phyloP scores from a whole-genome alignment of 1,139 yeast genomes.

The Geotrichum fermentans region DNA sequence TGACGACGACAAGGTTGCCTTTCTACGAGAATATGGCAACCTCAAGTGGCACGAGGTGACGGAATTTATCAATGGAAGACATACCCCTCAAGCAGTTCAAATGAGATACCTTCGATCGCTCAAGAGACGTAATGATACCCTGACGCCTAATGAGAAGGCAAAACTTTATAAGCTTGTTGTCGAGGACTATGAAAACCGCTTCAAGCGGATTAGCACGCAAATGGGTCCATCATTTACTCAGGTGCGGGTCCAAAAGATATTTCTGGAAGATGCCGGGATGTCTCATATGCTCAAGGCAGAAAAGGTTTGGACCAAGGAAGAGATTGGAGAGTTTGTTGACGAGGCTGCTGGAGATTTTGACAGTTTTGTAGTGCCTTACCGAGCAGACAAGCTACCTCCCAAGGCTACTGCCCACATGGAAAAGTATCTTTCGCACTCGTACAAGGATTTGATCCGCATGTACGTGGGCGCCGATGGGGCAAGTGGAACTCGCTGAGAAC shows the following conservation, averaged over 20 bases:
- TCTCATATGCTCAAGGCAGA: slow-evolving; percentile 11
- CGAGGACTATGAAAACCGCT: slow-evolving; percentile 42
- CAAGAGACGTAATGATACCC: slow-evolving; percentile 36
- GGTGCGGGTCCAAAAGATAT: slow-evolving; percentile 17
- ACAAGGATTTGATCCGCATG: slow-evolving; percentile 13
- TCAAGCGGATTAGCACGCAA: slow-evolving; percentile 36
- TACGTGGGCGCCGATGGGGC: slow-evolving; percentile 17
- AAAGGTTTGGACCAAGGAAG: slow-evolving; percentile 19
- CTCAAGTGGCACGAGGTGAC: slow-evolving; percentile 42
- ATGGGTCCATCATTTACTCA: slow-evolving; percentile 32
- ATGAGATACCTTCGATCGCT: slow-evolving; percentile 42
- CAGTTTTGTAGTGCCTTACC: slow-evolving; percentile 17
- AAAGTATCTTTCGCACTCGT: slow-evolving; percentile 3
- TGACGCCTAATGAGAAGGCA: slow-evolving; percentile 36
- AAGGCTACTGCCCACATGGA: slow-evolving; percentile 18
- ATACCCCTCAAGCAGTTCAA: slow-evolving; percentile 30
- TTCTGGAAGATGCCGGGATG: slow-evolving; percentile 17
- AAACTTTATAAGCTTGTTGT: slow-evolving; percentile 33
- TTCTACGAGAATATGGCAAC: slow-evolving; percentile 38
- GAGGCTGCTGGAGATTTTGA: slow-evolving; percentile 22
- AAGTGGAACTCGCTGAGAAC: no score
- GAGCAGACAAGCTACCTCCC: slow-evolving; percentile 18
- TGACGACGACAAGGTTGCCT: slow-evolving; percentile 40
- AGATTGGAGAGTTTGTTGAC: slow-evolving; percentile 17
- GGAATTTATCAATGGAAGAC: slow-evolving; percentile 34